Percentiles rank a stretch among this genome's conserved stretches.
phyloP scores from a whole-genome alignment of 768 basidiomycete genomes.

The Pulveroboletus sp. region DNA sequence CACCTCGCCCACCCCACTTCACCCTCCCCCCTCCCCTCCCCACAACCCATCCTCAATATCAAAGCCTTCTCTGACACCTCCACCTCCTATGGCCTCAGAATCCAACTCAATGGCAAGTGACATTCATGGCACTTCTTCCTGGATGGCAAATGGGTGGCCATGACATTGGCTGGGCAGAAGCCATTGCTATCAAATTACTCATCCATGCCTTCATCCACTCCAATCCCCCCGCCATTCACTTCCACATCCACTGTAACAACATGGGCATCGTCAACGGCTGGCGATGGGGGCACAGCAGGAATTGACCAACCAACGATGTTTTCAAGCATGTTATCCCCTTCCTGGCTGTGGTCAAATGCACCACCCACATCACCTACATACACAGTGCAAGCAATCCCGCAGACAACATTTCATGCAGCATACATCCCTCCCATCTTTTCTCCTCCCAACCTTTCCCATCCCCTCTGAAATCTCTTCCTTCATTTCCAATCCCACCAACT shows the following conservation, averaged over 20 bases:
- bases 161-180: not conserved
- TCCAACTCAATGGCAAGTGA: not conserved
- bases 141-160: not conserved
- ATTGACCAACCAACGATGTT: no score
- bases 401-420: no score
- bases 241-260: not conserved
- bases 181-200: not conserved
- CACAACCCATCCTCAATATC: not conserved
- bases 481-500: no score
- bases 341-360: no score
- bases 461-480: no score
- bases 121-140: not conserved
- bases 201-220: not conserved
- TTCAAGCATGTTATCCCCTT: no score
- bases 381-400: no score
- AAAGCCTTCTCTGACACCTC: not conserved
- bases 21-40: not conserved
- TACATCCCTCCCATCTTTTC: no score
- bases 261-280: not conserved
- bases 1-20: not conserved
- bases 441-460: no score
- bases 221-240: not conserved
- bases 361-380: no score
- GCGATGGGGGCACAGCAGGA: no score
- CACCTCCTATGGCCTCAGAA: not conserved